Evolutionary conservation across 225 moss, liverwort and hornwort species (phyloP).

Genomic region (Takakia lepidozioides): DNA sequence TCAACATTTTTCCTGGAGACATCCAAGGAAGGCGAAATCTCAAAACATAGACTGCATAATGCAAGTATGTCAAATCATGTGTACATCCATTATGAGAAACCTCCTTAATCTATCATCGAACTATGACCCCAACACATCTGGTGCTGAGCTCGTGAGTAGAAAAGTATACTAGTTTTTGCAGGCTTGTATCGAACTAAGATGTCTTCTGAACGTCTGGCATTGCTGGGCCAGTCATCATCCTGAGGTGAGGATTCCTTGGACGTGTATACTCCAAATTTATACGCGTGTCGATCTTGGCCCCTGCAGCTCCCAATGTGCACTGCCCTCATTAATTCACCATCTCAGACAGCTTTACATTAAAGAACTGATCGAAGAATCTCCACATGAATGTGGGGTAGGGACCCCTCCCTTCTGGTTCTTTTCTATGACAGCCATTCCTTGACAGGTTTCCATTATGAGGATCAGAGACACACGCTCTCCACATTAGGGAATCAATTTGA

Average conservation of each 20-base stretch:
- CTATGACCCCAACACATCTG: too few species aligned
- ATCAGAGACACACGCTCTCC: neutral
- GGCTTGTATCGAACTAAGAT: conserved; percentile 43
- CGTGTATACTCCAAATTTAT: conserved; percentile 4
- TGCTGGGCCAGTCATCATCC: conserved; percentile 31
- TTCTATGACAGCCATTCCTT: too few species aligned
- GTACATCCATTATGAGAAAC: neutral
- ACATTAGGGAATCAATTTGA: conserved; percentile 1
- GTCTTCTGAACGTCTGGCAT: conserved; percentile 20
- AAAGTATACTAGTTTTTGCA: conserved; percentile 24
- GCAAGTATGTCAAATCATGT: neutral
- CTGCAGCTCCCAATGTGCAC: conserved; percentile 20
- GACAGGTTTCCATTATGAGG: too few species aligned
- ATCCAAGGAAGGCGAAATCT: neutral
- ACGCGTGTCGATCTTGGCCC: conserved; percentile 15
- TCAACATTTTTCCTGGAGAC: conserved; percentile 3
- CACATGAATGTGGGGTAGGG: too few species aligned
- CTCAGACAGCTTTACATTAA: too few species aligned
- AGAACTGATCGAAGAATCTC: too few species aligned
- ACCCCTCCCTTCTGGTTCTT: too few species aligned
- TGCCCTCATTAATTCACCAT: neutral
- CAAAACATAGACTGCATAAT: neutral
- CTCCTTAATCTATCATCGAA: too few species aligned
- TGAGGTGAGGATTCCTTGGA: conserved; percentile 32
- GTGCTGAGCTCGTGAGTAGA: neutral